Evolutionary conservation across 352 stramenopile genomes (phyloP), one percentile per base, ranked within the genome.

Genomic region (Blastocystis sp.): DNA sequence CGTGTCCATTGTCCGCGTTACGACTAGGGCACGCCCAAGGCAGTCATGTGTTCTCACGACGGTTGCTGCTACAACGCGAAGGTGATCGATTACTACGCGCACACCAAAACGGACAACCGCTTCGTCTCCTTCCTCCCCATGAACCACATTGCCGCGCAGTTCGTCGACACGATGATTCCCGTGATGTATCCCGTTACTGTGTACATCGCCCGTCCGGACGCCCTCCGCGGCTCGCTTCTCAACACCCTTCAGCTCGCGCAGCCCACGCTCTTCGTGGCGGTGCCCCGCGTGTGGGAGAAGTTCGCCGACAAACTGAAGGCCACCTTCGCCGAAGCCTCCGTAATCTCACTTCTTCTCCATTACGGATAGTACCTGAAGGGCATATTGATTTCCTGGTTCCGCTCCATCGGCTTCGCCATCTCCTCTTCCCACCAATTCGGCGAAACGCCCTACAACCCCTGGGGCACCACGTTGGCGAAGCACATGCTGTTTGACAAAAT

Each of bases 341-440:
- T 88, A n/a, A 11, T 11, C 38, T 28, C 95, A 95, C 90, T 92
- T 91, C 14, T 88, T 92, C 48, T 81, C 91, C 4, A 90, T 95
- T 80, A 93, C 91, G 5, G 89, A 93, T 59, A 93, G 92, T 94
- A 94, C 59, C 89, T 96, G 67, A 97, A 97, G 91, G 95, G 96
- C 90, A 92, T 91, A 76, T 94, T 98, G 76, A 93, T 93, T 7
- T 91, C 90, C 2, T 96, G 93, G 92, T 94, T 94, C 62, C 97
- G 97, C 90, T 91, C 77, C n/a, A 90, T 91, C 65, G 90, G 90
- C n/a, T 67, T 81, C 40, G 62, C 86, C 48, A 59, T 77, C 23
- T 56, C 91, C n/a, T 77, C 90, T 69, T 89, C 94, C 56, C 92
- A 91, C 23, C 94, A 97, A 90, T 95, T 92, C 74, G 94, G 93